A percentile compares a stretch with the other conserved stretches of the same genome.
Conservation (phyloP, 208 protist species). For the Sergeia podlipaevii region DNA sequence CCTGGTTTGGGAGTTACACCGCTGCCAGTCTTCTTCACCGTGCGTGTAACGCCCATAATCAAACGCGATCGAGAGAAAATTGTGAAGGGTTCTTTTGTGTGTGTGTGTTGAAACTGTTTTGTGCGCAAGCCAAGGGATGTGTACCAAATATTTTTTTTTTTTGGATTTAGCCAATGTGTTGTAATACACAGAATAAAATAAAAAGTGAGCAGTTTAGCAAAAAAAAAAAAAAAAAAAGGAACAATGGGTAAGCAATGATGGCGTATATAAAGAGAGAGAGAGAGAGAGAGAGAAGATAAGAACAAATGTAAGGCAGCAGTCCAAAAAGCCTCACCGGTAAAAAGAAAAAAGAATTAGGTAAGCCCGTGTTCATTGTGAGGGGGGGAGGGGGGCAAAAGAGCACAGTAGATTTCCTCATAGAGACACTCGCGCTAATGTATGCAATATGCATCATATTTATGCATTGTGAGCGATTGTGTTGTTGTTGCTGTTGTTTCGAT, state of each 20-base stretch:
- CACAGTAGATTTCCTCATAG: too few species aligned
- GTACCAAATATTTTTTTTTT: too few species aligned
- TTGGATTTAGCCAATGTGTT: too few species aligned
- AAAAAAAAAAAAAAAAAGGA: conserved; percentile 3
- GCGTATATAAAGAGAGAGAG: not conserved
- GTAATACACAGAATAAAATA: not conserved
- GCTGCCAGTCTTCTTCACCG: conserved; percentile 56
- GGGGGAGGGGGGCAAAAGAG: not conserved
- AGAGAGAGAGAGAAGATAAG: conserved; percentile 5
- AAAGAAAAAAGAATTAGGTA: conserved; percentile 8
- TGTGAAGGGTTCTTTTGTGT: too few species aligned
- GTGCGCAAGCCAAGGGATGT: too few species aligned
- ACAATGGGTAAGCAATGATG: conserved; percentile 9
- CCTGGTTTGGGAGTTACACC: conserved; percentile 56
- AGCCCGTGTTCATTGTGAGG: not conserved
- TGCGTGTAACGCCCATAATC: conserved; percentile 71
- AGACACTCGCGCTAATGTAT: too few species aligned
- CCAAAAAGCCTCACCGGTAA: too few species aligned
- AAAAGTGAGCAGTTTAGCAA: not conserved
- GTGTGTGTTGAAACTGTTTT: too few species aligned
- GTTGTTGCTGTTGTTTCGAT: too few species aligned
- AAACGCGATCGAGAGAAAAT: conserved; percentile 10
- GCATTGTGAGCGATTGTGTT: too few species aligned
- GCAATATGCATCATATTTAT: too few species aligned
- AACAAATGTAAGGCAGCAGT: too few species aligned